Evolutionary conservation across 225 moss, liverwort and hornwort genomes (phyloP).

Genomic region (Marchantia polymorpha): DNA sequence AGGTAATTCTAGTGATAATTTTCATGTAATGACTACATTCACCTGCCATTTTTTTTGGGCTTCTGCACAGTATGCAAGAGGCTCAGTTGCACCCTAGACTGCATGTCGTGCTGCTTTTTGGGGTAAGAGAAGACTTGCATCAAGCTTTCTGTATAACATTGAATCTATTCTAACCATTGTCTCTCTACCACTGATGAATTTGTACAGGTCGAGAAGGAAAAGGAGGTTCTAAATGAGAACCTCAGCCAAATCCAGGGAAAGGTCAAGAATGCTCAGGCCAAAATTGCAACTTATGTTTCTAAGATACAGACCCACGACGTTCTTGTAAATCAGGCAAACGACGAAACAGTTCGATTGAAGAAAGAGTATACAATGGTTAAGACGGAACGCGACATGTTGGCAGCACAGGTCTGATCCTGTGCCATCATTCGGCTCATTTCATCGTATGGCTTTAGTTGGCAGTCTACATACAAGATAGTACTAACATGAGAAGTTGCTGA

Average conservation of each 20-base stretch:
- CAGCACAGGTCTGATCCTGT: constrained; percentile 46
- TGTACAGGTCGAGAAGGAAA: constrained; percentile 48
- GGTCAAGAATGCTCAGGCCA: constrained; percentile 27
- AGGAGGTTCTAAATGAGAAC: constrained; percentile 38
- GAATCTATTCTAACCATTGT: neutral
- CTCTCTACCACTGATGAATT: neutral
- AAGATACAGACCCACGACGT: constrained; percentile 39
- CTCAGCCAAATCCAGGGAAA: constrained; percentile 31
- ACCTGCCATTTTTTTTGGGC: neutral
- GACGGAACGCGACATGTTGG: constrained; percentile 56
- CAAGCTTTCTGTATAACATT: neutral
- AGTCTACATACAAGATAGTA: too few species aligned
- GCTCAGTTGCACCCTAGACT: neutral
- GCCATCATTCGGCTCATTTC: neutral
- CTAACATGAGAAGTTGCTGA: too few species aligned
- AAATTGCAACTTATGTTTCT: constrained; percentile 28
- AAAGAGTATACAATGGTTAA: constrained; percentile 49
- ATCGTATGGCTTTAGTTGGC: too few species aligned
- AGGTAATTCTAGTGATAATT: neutral
- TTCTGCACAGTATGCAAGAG: neutral
- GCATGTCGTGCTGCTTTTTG: neutral
- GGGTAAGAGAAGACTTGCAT: neutral
- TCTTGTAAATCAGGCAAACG: constrained; percentile 43
- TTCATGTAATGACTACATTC: neutral
- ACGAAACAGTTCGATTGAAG: constrained; percentile 34